phyloP scores from a whole-genome alignment of 306 rosid species.

The Glycine soja region DNA sequence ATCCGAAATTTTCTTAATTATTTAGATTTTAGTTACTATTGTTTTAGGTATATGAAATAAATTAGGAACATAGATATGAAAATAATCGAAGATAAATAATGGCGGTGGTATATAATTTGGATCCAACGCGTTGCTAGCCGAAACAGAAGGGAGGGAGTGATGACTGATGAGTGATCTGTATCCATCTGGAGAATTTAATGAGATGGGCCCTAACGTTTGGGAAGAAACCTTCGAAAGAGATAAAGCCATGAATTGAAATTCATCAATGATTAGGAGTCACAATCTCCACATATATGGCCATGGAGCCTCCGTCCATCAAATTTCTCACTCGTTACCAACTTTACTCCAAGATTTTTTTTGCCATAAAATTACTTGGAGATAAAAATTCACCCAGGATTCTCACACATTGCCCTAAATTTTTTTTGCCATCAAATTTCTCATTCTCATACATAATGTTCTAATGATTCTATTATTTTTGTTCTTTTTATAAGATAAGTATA shows the following conservation, averaged over 20 bases:
- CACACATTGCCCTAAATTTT: no score
- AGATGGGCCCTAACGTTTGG: conserved; percentile 50
- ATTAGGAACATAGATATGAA: not conserved
- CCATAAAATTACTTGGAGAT: not conserved
- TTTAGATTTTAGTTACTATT: not conserved
- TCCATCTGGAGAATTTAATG: conserved; percentile 59
- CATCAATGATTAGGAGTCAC: conserved; percentile 49
- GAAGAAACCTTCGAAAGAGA: conserved; percentile 47
- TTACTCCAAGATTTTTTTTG: not conserved
- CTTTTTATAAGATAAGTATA: not conserved
- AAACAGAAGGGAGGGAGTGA: not conserved
- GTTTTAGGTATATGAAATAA: not conserved
- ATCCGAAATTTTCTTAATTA: no score
- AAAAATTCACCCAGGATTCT: no score
- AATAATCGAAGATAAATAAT: conserved; percentile 32
- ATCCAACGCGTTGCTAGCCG: not conserved
- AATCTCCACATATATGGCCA: conserved; percentile 29
- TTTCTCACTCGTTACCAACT: not conserved
- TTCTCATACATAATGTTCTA: no score
- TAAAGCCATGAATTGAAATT: conserved; percentile 36
- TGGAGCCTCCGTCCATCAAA: conserved; percentile 12
- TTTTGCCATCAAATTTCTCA: not conserved
- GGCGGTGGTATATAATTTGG: conserved; percentile 5
- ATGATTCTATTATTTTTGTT: no score
- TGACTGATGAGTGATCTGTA: conserved; percentile 52